Percentiles rank a stretch among this genome's conserved stretches.
Evolutionary conservation across 352 stramenopile species (phyloP).

Genomic region (Pythium dissotocum): DNA sequence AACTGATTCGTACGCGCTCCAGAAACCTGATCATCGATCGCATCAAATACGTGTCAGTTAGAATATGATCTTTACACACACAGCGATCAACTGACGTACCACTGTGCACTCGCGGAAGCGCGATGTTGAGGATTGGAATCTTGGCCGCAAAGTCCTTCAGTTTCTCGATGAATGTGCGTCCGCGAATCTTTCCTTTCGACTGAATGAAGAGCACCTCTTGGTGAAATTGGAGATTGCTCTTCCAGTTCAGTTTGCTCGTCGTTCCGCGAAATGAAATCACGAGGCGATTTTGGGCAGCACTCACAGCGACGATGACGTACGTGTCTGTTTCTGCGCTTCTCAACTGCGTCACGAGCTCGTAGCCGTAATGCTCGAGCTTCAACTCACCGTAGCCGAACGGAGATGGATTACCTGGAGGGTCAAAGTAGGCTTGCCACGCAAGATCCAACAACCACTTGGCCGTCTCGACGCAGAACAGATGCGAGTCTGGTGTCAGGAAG

Average conservation of each 20-base stretch:
- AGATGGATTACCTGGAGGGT: constrained; percentile 73
- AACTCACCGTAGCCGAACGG: constrained; percentile 78
- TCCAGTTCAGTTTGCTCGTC: constrained; percentile 88
- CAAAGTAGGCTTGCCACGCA: constrained; percentile 88
- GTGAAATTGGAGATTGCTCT: constrained; percentile 84
- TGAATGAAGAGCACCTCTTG: constrained; percentile 82
- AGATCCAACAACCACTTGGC: constrained; percentile 80
- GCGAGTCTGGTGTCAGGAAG: constrained; percentile 65
- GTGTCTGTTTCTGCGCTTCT: constrained; percentile 76
- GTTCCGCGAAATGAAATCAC: constrained; percentile 87
- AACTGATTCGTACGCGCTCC: constrained; percentile 83
- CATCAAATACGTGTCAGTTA: neutral
- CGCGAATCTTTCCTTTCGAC: constrained; percentile 51
- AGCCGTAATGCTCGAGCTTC: constrained; percentile 66
- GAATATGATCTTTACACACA: neutral
- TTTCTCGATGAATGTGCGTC: constrained; percentile 60
- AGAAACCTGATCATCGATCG: constrained; percentile 55
- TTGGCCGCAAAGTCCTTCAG: constrained; percentile 66
- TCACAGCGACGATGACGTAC: constrained; percentile 60
- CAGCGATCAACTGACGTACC: constrained; percentile 36
- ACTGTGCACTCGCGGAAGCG: constrained; percentile 80
- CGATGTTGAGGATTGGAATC: constrained; percentile 82
- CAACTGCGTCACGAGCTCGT: constrained; percentile 84
- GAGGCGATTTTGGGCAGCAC: constrained; percentile 64
- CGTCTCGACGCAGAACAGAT: constrained; percentile 88